Evolutionary conservation across 768 basidiomycete genomes (phyloP).

Genomic region (Rhizopogon roseolus): DNA sequence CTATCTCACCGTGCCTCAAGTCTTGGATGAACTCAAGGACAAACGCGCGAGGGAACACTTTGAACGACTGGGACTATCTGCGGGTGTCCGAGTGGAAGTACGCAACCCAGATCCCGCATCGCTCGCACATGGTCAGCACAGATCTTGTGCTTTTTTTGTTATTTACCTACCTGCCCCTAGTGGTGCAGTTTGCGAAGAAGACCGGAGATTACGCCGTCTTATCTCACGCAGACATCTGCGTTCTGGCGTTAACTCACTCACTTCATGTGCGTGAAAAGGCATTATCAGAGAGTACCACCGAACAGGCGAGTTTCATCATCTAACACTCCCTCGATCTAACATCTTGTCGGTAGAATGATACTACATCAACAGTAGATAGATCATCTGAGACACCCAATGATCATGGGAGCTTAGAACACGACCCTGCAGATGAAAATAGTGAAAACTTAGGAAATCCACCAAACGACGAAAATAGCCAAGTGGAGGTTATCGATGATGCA

Average conservation of each 20-base stretch:
- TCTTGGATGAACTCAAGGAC: conserved; percentile 87
- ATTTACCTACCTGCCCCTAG: conserved; percentile 36
- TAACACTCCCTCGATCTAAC: neutral
- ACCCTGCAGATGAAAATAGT: too few species aligned
- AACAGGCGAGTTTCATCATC: conserved; percentile 14
- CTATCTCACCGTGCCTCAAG: conserved; percentile 87
- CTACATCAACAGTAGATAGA: neutral
- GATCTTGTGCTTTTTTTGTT: neutral
- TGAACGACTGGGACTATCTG: conserved; percentile 66
- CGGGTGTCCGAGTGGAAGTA: conserved; percentile 72
- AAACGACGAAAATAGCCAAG: too few species aligned
- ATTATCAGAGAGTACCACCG: conserved; percentile 19
- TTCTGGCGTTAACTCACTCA: conserved; percentile 83
- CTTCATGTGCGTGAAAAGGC: conserved; percentile 54
- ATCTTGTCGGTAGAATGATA: neutral
- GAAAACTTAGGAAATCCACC: too few species aligned
- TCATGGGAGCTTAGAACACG: too few species aligned
- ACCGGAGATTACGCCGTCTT: conserved; percentile 94
- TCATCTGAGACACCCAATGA: too few species aligned
- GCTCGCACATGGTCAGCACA: conserved; percentile 51
- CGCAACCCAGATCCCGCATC: conserved; percentile 66
- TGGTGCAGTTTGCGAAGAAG: conserved; percentile 88
- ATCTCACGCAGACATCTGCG: conserved; percentile 85
- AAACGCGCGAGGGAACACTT: conserved; percentile 84
- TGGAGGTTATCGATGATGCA: too few species aligned